phyloP scores from a whole-genome alignment of 257 asterid species.

The Thymus quinquecostatus region DNA sequence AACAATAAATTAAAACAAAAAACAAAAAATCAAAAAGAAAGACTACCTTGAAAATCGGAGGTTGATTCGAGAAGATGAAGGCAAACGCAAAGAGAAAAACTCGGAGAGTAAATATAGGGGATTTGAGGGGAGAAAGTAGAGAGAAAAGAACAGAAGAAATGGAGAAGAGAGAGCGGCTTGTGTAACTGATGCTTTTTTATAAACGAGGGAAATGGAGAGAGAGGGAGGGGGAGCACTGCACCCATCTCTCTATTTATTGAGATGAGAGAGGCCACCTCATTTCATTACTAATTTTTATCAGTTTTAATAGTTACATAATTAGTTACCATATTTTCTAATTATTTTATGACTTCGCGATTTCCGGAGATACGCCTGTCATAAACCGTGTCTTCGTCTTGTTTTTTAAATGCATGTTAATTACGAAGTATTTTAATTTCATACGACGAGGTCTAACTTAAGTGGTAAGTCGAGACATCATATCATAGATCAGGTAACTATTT shows the following conservation, averaged over 20 bases:
- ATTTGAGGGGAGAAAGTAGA: not conserved
- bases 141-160: conserved; percentile 17
- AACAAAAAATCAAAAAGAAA: not conserved
- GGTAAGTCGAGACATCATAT: too few species aligned
- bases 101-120: not conserved
- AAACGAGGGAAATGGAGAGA: conserved; percentile 3
- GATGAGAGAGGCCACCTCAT: not conserved
- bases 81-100: not conserved
- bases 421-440: too few species aligned
- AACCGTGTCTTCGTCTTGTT: too few species aligned
- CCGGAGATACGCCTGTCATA: not conserved
- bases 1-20: not conserved
- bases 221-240: not conserved
- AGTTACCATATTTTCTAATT: too few species aligned
- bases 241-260: not conserved
- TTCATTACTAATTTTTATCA: too few species aligned
- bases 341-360: not conserved
- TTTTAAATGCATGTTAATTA: too few species aligned
- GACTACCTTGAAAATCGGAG: conserved; percentile 26
- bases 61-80: not conserved
- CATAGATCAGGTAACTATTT: too few species aligned
- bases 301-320: too few species aligned
- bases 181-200: not conserved
- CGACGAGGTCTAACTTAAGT: too few species aligned
- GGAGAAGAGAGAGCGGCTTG: not conserved